Percentiles rank a stretch among this genome's conserved stretches.
phyloP scores from a whole-genome alignment of 208 protist genomes.

The Acanthamoeba quina region DNA sequence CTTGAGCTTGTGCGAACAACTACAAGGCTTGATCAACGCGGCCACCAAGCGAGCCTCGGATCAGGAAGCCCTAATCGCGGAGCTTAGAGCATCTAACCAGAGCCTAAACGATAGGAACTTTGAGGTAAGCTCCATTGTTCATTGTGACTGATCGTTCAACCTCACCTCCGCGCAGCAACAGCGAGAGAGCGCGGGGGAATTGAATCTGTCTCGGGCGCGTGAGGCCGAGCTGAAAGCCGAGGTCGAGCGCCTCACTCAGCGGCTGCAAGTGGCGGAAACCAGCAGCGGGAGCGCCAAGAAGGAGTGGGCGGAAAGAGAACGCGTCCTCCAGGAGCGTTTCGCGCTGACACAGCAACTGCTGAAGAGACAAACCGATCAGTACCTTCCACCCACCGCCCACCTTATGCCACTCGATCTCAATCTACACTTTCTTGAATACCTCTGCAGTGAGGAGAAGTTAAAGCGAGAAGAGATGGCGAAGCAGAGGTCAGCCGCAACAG shows the following conservation, averaged over 20 bases:
- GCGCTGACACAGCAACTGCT: background rate
- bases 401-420: too few relatives aligned
- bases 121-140: background rate
- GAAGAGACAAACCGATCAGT: background rate
- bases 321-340: background rate
- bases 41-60: background rate
- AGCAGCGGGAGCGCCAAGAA: background rate
- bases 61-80: background rate
- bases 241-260: background rate
- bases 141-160: background rate
- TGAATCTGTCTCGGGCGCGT: background rate
- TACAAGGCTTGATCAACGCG: background rate
- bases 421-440: too few relatives aligned
- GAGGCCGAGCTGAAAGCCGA: background rate
- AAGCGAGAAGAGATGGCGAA: too few relatives aligned
- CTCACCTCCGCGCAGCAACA: background rate
- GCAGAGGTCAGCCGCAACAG: too few relatives aligned
- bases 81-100: background rate
- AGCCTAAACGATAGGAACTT: background rate
- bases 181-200: background rate
- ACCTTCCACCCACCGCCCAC: background rate
- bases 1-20: background rate
- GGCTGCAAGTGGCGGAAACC: background rate
- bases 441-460: too few relatives aligned
- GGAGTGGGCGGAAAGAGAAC: slow-evolving; percentile 12